A percentile compares a stretch with the other conserved stretches of the same genome.
Evolutionary conservation across 1,284 basidiomycete genomes (phyloP).

Genomic region (Heterobasidion irregulare): DNA sequence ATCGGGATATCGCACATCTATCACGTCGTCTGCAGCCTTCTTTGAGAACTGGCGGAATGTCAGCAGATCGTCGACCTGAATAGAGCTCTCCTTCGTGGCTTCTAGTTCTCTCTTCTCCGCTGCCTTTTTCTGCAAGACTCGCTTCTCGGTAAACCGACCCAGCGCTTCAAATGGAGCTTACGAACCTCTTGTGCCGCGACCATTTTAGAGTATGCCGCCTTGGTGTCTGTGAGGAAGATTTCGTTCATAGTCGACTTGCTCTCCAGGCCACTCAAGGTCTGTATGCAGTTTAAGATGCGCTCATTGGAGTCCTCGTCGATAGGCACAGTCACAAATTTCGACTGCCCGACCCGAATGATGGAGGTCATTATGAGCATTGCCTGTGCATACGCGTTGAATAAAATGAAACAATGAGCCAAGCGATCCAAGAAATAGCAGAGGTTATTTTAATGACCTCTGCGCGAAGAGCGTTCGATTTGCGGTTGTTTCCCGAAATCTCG

Average conservation of each 20-base stretch:
- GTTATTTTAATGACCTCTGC: conserved; percentile 58
- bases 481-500: conserved; percentile 49
- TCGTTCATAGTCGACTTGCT: conserved; percentile 59
- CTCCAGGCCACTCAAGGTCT: conserved; percentile 80
- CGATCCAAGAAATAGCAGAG: background rate
- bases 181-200: conserved; percentile 82
- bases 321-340: conserved; percentile 85
- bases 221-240: conserved; percentile 91
- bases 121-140: conserved; percentile 57
- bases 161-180: conserved; percentile 3
- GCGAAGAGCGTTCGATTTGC: conserved; percentile 65
- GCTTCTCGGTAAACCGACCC: background rate
- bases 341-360: conserved; percentile 94
- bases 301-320: conserved; percentile 99
- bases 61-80: conserved; percentile 93
- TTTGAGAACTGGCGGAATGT: conserved; percentile 93
- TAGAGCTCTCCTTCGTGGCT: conserved; percentile 60
- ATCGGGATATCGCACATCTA: conserved; percentile 52
- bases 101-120: conserved; percentile 83
- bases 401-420: background rate
- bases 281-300: conserved; percentile 94
- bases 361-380: conserved; percentile 99
- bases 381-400: conserved; percentile 25
- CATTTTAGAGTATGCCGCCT: conserved; percentile 93
- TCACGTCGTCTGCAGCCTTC: conserved; percentile 74